Evolutionary conservation across 495 filamentous ascomycete genomes (phyloP), one percentile per base, ranked within the genome.

Genomic region (Aspergillus panamensis): DNA sequence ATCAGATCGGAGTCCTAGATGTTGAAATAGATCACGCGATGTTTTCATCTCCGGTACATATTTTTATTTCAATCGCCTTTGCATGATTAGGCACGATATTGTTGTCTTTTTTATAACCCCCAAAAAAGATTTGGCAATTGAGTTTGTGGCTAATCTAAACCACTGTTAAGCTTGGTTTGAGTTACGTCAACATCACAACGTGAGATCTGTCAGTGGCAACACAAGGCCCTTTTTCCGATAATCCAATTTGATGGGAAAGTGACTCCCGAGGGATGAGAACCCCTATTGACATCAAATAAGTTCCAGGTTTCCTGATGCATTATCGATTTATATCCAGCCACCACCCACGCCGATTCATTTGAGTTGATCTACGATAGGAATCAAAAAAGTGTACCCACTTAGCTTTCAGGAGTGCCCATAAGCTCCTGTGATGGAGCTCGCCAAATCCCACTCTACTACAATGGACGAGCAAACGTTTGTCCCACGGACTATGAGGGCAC

Each of bases 401-500:
- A 19, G 6, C 8, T 48, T 21, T 32, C 30, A 7, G 48, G 21
- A n/a, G 4, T 32, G 14, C 3, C 25, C 20, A 30, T 49, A 14
- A 31, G 16, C 31, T 31, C 6, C 13, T 40, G 49, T 12, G 1
- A 63, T 65, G 55, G 69, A 69, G 52, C 62, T 62, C 9, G 55
- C 60, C 3, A 39, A 39, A 39, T 68, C 39, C 35, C 13, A 25
- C n/a, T 71, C 69, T n/a, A 58, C 67, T 51, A 71, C 61, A 9
- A 70, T 73, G 62, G 65, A 71, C 48, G 65, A 69, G 29, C 63
- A 71, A 56, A 68, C 65, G 3, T 69, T 68, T 56, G 47, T 76
- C 21, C 74, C 72, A 0, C 33, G 58, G 7, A 69, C 69, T 0
- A 78, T 78, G 75, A 63, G 71, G 61, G 75, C 74, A 16, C 63